These are phyloP conservation scores for Trypanosoma boissoni DNA, from an alignment of 208 protist genomes.

Conservation along the genomic window DNA sequence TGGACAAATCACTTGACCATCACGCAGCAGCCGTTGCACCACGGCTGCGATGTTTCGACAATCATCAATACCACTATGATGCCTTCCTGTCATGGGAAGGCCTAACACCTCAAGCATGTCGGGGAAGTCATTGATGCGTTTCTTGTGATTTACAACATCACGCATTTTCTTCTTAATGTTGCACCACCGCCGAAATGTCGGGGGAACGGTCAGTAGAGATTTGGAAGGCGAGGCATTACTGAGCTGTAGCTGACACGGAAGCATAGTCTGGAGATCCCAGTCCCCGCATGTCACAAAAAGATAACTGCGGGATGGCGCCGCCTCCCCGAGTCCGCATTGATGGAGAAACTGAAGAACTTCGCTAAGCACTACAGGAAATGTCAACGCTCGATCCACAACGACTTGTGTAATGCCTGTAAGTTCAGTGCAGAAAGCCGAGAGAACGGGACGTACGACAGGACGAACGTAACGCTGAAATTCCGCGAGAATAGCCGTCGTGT, in stretches of 20 bases:
- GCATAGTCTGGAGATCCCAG: conserved; percentile 91
- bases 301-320: conserved; percentile 49
- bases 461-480: conserved; percentile 91
- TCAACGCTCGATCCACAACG: conserved; percentile 41
- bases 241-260: conserved; percentile 61
- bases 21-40: conserved; percentile 42
- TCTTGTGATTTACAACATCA: neutral
- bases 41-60: conserved; percentile 90
- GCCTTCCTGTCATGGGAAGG: conserved; percentile 67
- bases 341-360: conserved; percentile 62
- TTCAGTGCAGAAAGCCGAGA: conserved; percentile 84
- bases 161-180: conserved; percentile 90
- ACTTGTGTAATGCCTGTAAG: conserved; percentile 86
- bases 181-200: conserved; percentile 69
- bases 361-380: conserved; percentile 65
- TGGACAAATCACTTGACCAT: conserved; percentile 36
- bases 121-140: conserved; percentile 38
- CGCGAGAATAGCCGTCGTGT: conserved; percentile 28
- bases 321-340: conserved; percentile 42
- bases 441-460: conserved; percentile 43
- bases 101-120: conserved; percentile 67
- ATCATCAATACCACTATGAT: conserved; percentile 94
- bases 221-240: conserved; percentile 10
- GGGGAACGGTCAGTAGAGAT: conserved; percentile 21
- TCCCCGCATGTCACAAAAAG: conserved; percentile 93